Evolutionary conservation across 1,284 basidiomycete species (phyloP), one percentile per base, ranked within the genome.

Genomic region (Agroathelia rolfsii): DNA sequence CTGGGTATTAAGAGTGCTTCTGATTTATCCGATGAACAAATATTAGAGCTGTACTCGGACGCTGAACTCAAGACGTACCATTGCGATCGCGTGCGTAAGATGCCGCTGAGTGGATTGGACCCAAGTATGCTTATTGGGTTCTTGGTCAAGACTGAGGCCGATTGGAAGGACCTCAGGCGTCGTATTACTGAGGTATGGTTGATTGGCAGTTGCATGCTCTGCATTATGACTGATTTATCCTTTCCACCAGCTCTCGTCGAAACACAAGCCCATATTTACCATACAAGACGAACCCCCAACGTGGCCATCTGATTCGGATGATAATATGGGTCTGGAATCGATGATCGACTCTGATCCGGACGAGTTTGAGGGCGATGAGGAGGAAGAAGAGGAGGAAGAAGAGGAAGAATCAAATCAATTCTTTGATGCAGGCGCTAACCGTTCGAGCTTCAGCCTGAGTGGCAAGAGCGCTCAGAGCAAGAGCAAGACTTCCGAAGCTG

Each of bases 41-140:
- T n/a, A n/a, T n/a, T n/a, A n/a, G n/a, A 62, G 0, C 76, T 80
- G 4, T 89, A 83, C 52, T 54, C 64, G 0, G 55, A 68, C 8
- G 35, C 65, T 5, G 84, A 92, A 49, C 60, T 96, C 18, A 71
- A 71, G 42, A 93, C 88, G 3, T 98, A 90, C 65, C 94, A 97
- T 55, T 92, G 89, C 52, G 92, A 96, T 16, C 76, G 82, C 13
- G 81, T 96, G 26, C 70, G 88, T 50, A 92, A 93, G 69, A 92
- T 97, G 86, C 82, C 84, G 0, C 59, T 97, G 28, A 75, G 76
- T 23, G 79, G 80, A n/a, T 59, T 98, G 33, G 94, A 97, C 52
- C 94, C 95, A 8, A 94, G 89, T 48, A 97, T 98, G 94, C 63
- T 98, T 6, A 66, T 97, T 34, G 93, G 93, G 11, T 96, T 98